A percentile compares a stretch with the other conserved stretches of the same genome.
phyloP scores from a whole-genome alignment of 768 basidiomycete species.

The Pilatotrama ljubarskyi region DNA sequence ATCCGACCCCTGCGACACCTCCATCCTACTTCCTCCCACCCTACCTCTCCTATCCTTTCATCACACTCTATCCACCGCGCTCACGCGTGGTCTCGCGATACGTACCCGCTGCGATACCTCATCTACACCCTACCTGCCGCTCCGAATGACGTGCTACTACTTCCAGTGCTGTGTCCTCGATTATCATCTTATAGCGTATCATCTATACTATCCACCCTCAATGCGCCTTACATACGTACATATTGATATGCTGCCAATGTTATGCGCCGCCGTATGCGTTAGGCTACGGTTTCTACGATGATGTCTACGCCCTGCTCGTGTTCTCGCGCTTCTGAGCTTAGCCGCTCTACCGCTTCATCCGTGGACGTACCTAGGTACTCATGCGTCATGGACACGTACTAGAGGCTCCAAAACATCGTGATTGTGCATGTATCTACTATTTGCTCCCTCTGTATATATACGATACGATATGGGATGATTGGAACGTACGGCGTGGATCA shows the following conservation, averaged over 20 bases:
- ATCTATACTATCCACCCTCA: not conserved
- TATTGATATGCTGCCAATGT: not conserved
- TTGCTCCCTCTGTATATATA: no score
- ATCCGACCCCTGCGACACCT: constrained; percentile 12
- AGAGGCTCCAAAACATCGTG: no score
- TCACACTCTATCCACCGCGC: not conserved
- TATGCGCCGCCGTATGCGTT: constrained; percentile 2
- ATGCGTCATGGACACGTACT: no score
- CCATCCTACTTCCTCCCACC: constrained; percentile 1
- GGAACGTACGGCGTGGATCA: no score
- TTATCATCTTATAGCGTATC: not conserved
- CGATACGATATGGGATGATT: no score
- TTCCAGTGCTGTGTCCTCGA: not conserved
- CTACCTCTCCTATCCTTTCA: not conserved
- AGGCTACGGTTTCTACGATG: constrained; percentile 1
- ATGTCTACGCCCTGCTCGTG: no score
- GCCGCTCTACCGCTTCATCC: no score
- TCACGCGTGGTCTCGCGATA: not conserved
- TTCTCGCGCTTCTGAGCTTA: no score
- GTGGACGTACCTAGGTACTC: no score
- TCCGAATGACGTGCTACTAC: not conserved
- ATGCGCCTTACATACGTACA: not conserved
- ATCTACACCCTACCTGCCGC: not conserved
- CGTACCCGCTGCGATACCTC: constrained; percentile 18
- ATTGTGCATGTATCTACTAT: no score